phyloP scores from a whole-genome alignment of 805 yeast genomes.

The Myxozyma neglecta region DNA sequence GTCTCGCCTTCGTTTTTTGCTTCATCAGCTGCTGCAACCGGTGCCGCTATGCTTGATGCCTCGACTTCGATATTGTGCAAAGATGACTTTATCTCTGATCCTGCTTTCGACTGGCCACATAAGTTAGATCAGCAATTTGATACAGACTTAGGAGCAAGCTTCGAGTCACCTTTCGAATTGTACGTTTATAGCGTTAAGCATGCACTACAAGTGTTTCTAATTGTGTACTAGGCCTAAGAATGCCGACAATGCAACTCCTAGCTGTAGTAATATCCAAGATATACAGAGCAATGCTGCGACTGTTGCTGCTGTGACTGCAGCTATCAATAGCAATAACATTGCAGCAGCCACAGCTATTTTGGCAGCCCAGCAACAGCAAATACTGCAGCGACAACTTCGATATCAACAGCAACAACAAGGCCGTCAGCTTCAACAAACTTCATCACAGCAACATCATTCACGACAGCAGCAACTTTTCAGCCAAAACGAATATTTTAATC shows the following conservation, averaged over 20 bases:
- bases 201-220: no score
- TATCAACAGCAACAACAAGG: constrained; percentile 7
- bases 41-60: constrained; percentile 8
- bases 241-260: not conserved
- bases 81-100: constrained; percentile 4
- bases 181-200: not conserved
- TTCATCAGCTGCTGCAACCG: constrained; percentile 11
- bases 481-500: not conserved
- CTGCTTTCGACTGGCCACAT: constrained; percentile 24
- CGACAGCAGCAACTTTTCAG: constrained; percentile 1
- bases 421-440: no score
- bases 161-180: constrained; percentile 2
- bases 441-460: no score
- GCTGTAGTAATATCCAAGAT: not conserved
- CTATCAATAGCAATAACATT: constrained; percentile 3
- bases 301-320: constrained; percentile 13
- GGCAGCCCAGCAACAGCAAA: constrained; percentile 16
- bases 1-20: constrained; percentile 22
- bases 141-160: not conserved
- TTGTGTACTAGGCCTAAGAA: not conserved
- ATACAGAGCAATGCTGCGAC: constrained; percentile 6
- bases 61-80: constrained; percentile 13
- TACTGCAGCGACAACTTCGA: constrained; percentile 11
- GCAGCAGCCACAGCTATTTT: constrained; percentile 9
- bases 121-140: not conserved